Percentiles rank a stretch among this genome's conserved stretches.
phyloP scores from a whole-genome alignment of 768 basidiomycete genomes.

The Cystobasidium ongulense region DNA sequence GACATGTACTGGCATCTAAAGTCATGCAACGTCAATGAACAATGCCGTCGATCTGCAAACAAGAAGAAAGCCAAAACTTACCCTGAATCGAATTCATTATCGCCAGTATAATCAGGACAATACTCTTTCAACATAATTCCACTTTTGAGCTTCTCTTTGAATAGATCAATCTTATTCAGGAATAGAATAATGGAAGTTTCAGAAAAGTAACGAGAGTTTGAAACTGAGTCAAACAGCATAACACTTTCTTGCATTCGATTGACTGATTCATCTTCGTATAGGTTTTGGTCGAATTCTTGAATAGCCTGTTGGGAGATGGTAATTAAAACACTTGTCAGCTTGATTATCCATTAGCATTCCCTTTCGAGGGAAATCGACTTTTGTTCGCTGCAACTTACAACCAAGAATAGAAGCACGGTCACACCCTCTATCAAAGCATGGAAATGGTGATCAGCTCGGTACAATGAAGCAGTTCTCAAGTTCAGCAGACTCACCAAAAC shows the following conservation, averaged over 20 bases:
- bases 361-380: background rate
- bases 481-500: conserved; percentile 5
- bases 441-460: background rate
- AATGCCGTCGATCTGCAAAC: background rate
- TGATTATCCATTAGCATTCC: background rate
- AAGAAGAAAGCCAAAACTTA: background rate
- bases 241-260: conserved; percentile 19
- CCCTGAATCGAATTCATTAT: conserved; percentile 20
- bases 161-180: conserved; percentile 29
- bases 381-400: background rate
- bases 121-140: conserved; percentile 4
- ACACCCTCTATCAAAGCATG: conserved; percentile 3
- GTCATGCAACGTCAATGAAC: background rate
- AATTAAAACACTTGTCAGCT: no score
- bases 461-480: background rate
- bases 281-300: conserved; percentile 23
- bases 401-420: conserved; percentile 32
- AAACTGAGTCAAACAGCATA: conserved; percentile 19
- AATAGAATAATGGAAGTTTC: conserved; percentile 21
- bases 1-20: conserved; percentile 17
- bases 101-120: conserved; percentile 20
- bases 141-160: background rate
- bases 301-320: background rate
- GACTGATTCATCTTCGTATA: conserved; percentile 28
- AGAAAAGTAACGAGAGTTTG: conserved; percentile 27